Base-by-base conservation (phyloP, 2,329 filamentous ascomycete genomes). In the Stagonosporopsis rhizophila region DNA sequence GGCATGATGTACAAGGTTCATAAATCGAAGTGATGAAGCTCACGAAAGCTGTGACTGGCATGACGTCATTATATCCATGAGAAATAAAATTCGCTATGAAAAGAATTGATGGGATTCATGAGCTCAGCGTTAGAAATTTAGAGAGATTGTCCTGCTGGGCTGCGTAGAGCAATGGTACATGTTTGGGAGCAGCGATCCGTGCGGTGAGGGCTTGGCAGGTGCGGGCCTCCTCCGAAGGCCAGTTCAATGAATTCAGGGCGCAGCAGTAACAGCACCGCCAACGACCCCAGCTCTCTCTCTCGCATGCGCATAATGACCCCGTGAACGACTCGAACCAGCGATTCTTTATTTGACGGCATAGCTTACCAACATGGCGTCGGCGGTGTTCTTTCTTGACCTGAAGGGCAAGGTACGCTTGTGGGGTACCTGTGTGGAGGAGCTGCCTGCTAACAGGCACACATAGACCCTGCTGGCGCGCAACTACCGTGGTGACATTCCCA, bases 381-480 rank as follows among this genome's bases (percentile, higher is more conserved):
- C 95, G 64, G 77, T 99, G 73, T 99, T 99, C 86, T 99, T 99
- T 78, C 89, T 99, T 72, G 95, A 99, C 79, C 85, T 99, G 68
- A 99, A 99, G 92, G 95, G 95, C 91, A 99, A 99, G 90, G 92
- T 96, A 78, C 61, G 81, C 62, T 65, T 58, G 64, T 68, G 66
- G 66, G 65, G 66, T 49, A 60, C 42, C 42, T 28, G 28, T 44
- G 41, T 45, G 54, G 44, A 51, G 58, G 48, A 62, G 64, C 62
- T 66, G 52, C 56, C 51, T 66, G 61, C 67, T 76, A 59, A 76
- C 60, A 52, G 61, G 48, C 42, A 28, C 56, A 51, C 56, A 40
- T 77, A 96, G 93, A 98, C 95, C 82, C 93, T 99, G 70, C 85
- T 99, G 73, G 95, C 95, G 78, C 91, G 95, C 74, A 99, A 99